A percentile compares a stretch with the other conserved stretches of the same genome.
phyloP scores from a whole-genome alignment of 176 grass and related monocot genomes.

The Musa acuminata region DNA sequence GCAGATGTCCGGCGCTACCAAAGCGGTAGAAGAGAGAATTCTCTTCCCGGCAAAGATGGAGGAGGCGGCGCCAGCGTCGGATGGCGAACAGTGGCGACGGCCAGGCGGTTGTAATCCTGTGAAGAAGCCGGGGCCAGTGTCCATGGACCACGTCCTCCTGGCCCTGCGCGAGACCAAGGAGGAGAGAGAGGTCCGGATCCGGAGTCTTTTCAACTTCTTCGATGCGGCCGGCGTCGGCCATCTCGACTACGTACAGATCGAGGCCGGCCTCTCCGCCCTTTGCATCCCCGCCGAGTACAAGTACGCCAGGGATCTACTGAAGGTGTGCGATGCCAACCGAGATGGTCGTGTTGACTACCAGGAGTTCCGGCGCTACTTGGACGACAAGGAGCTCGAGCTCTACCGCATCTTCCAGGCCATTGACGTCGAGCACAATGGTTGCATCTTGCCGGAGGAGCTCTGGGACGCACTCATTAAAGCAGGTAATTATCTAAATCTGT shows the following conservation, averaged over 20 bases:
- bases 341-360: slow-evolving; percentile 62
- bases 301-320: slow-evolving; percentile 65
- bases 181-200: slow-evolving; percentile 62
- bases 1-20: background rate
- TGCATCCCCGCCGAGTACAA: slow-evolving; percentile 48
- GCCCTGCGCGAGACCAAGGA: slow-evolving; percentile 63
- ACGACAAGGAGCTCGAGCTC: slow-evolving; percentile 79
- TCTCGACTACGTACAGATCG: slow-evolving; percentile 63
- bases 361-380: slow-evolving; percentile 70
- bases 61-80: background rate
- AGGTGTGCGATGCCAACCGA: slow-evolving; percentile 50
- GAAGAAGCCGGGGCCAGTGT: slow-evolving; percentile 45
- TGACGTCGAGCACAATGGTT: slow-evolving; percentile 80
- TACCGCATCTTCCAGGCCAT: slow-evolving; percentile 86
- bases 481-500: slow-evolving; percentile 29
- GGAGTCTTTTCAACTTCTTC: slow-evolving; percentile 67
- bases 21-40: background rate
- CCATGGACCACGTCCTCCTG: slow-evolving; percentile 61
- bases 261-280: slow-evolving; percentile 41
- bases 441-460: slow-evolving; percentile 76
- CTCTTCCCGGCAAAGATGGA: background rate
- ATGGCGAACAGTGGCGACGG: background rate
- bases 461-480: slow-evolving; percentile 76
- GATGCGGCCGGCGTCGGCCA: slow-evolving; percentile 40
- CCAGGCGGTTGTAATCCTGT: slow-evolving; percentile 33